A percentile compares a stretch with the other conserved stretches of the same genome.
phyloP scores from a whole-genome alignment of 2,329 filamentous ascomycete species.

The Talaromyces sp. region DNA sequence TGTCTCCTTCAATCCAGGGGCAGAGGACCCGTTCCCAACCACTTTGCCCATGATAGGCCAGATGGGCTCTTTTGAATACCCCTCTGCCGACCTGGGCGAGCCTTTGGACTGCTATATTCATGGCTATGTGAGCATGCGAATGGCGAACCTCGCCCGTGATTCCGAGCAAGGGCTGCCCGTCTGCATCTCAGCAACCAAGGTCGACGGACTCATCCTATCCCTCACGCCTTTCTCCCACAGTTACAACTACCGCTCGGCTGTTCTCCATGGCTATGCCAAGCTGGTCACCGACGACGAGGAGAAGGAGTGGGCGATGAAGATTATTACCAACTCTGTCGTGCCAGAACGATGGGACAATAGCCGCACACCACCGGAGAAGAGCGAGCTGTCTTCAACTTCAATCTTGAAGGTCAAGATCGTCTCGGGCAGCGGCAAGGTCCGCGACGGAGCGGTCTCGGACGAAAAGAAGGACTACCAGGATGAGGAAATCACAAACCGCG shows the following conservation, averaged over 20 bases:
- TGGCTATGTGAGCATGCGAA: slow-evolving; percentile 73
- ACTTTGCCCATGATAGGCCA: slow-evolving; percentile 82
- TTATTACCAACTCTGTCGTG: slow-evolving; percentile 71
- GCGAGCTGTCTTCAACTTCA: slow-evolving; percentile 70
- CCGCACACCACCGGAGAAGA: slow-evolving; percentile 63
- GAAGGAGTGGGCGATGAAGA: slow-evolving; percentile 70
- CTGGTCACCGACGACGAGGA: slow-evolving; percentile 64
- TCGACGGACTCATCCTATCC: slow-evolving; percentile 75
- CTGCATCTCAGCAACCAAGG: slow-evolving; percentile 64
- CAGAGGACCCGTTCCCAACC: slow-evolving; percentile 64
- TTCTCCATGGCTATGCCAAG: slow-evolving; percentile 69
- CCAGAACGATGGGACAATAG: slow-evolving; percentile 63
- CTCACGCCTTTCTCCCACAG: slow-evolving; percentile 76
- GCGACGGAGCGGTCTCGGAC: slow-evolving; percentile 60
- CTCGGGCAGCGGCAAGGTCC: slow-evolving; percentile 70
- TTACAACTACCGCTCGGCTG: slow-evolving; percentile 80
- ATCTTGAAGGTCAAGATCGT: slow-evolving; percentile 65
- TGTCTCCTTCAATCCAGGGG: slow-evolving; percentile 66
- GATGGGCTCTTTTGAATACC: slow-evolving; percentile 66
- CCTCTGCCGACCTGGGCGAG: slow-evolving; percentile 57
- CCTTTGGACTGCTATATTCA: slow-evolving; percentile 75
- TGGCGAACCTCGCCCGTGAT: slow-evolving; percentile 61
- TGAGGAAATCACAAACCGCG: slow-evolving; percentile 42
- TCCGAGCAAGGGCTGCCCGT: slow-evolving; percentile 58
- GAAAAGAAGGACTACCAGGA: slow-evolving; percentile 51